Conservation (phyloP, 2,329 filamentous ascomycete genomes). For the Leptodontidium sp. region DNA sequence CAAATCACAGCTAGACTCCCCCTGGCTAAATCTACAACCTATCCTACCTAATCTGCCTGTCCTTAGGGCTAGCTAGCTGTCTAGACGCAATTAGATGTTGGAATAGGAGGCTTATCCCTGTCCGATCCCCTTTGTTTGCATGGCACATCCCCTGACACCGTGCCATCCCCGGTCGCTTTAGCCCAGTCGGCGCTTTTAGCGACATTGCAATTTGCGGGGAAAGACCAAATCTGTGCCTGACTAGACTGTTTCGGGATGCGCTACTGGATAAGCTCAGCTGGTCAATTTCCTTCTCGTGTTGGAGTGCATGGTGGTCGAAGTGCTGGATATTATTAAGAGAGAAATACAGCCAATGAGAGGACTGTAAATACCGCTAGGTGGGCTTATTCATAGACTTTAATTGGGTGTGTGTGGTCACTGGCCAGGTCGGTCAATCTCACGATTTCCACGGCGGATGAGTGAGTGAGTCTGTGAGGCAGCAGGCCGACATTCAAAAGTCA, state of each 20-base stretch:
- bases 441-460: background rate
- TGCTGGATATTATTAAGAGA: background rate
- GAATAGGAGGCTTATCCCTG: background rate
- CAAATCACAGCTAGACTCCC: background rate
- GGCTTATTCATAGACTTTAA: background rate
- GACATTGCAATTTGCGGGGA: conserved; percentile 22
- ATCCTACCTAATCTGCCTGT: conserved; percentile 2
- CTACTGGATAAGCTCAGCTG: conserved; percentile 14
- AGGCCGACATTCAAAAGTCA: too few species aligned
- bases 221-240: conserved; percentile 2
- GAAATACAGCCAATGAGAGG: background rate
- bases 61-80: background rate
- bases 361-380: background rate
- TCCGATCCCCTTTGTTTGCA: conserved; percentile 4
- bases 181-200: conserved; percentile 18
- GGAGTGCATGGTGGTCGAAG: too few species aligned
- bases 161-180: background rate
- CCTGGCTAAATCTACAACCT: background rate
- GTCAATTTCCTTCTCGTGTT: conserved; percentile 18
- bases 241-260: conserved; percentile 3
- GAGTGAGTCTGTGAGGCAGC: too few species aligned
- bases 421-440: conserved; percentile 1
- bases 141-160: background rate
- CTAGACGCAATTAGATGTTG: background rate
- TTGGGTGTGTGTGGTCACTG: too few species aligned